Conservation (phyloP, 73 alveolate genomes). For the Tetrahymena elliotti region DNA sequence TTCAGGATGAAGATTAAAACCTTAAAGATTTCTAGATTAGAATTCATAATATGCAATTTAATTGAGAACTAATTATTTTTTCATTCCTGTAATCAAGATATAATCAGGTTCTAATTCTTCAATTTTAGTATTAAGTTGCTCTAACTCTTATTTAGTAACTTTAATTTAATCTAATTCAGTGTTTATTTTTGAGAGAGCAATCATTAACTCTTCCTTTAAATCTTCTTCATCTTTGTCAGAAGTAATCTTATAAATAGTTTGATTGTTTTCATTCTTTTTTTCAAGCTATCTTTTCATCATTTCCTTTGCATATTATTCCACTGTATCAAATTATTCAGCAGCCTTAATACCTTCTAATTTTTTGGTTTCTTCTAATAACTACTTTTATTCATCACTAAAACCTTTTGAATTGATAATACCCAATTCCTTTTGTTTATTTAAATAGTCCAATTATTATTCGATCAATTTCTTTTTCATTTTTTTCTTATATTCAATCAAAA, state of each 20-base stretch:
- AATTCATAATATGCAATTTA: conserved; percentile 60
- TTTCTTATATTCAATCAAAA: conserved; percentile 40
- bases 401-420: not conserved
- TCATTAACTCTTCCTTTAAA: not conserved
- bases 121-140: conserved; percentile 33
- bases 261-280: not conserved
- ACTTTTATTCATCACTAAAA: not conserved
- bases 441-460: conserved; percentile 25
- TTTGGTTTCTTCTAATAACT: not conserved
- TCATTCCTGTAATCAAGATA: conserved; percentile 18
- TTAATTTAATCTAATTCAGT: conserved; percentile 34
- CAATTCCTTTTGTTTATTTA: conserved; percentile 3
- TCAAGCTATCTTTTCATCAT: not conserved
- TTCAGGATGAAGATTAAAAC: conserved; percentile 61
- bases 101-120: conserved; percentile 51
- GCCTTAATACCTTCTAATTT: not conserved
- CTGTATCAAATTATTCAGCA: not conserved
- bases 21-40: conserved; percentile 55
- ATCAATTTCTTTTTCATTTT: conserved; percentile 40
- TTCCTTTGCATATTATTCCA: not conserved
- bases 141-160: conserved; percentile 29
- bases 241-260: not conserved
- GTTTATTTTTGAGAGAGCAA: conserved; percentile 6
- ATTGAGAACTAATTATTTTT: conserved; percentile 53
- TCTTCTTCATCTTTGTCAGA: conserved; percentile 9